Base-by-base conservation (phyloP, 2,329 filamentous ascomycete genomes). In the Ophiostoma himal-ulmi region DNA sequence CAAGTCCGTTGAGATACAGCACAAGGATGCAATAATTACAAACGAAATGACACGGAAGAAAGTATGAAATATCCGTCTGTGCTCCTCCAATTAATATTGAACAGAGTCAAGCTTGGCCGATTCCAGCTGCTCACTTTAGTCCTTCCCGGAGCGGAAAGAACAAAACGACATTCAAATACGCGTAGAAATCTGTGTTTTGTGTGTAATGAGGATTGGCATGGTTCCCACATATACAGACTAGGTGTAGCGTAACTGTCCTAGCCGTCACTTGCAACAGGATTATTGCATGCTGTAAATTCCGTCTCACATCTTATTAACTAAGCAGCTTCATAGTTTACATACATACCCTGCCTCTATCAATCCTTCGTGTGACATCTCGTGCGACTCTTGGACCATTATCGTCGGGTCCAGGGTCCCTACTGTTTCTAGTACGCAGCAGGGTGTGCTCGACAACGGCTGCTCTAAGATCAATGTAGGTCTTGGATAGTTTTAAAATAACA, bases 161-260 rank as follows among this genome's bases (percentile, higher is more conserved):
- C 14, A 44, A 13, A 57, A 26, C 13, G 22, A 57, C 11, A 30
- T 22, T 54, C 14, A 44, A 39, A 39, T 39, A 39, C 11, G 0
- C 11, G 0, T 44, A 17, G 14, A 44, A 14, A 39, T 14, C 5
- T 20, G 1, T 44, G 41, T 44, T 44, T n/a, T 48, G 44, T 57
- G 52, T 57, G 52, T 57, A 57, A 70, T 70, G 69, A 70, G 66
- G 69, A 68, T 68, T 39, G 69, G 44, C 69, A 20, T 22, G 13
- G 52, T 41, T 41, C 36, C 65, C 37, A 37, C 39, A 22, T 1
- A 54, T 26, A 57, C 52, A 52, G 48, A n/a, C 37, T 52, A 20
- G 37, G 52, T 48, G 52, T 52, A 52, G 65, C 69, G 52, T 34
- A 11, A 8, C 52, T 17, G 52, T 11, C 20, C 26, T n/a, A 37